These are phyloP conservation scores for Floccularia luteovirens DNA, from an alignment of 768 basidiomycete genomes.

Conservation along the genomic window DNA sequence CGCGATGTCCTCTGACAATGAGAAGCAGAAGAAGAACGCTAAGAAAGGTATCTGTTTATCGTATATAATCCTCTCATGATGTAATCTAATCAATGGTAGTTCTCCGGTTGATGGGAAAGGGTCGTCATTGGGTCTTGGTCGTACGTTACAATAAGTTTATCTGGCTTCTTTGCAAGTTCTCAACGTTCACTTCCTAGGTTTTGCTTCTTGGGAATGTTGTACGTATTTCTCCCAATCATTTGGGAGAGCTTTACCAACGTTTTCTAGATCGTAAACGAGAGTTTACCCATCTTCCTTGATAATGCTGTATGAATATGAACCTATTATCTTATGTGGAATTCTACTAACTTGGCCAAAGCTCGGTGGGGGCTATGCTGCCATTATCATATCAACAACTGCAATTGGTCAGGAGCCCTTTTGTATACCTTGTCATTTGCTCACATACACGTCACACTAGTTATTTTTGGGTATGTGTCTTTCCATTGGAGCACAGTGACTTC, in stretches of 20 bases:
- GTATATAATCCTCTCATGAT: background rate
- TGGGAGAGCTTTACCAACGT: background rate
- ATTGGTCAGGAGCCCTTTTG: constrained; percentile 37
- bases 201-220: constrained; percentile 87
- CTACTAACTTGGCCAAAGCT: constrained; percentile 17
- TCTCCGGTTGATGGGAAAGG: constrained; percentile 46
- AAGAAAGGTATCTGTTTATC: constrained; percentile 41
- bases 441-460: constrained; percentile 36
- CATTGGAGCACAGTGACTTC: background rate
- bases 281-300: constrained; percentile 77
- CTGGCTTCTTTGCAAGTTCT: background rate
- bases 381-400: constrained; percentile 70
- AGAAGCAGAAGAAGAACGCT: constrained; percentile 60
- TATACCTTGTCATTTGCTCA: background rate
- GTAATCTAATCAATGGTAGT: constrained; percentile 23
- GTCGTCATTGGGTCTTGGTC: constrained; percentile 92
- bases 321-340: background rate
- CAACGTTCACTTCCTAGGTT: constrained; percentile 37
- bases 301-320: constrained; percentile 44
- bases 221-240: constrained; percentile 15
- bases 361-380: constrained; percentile 66
- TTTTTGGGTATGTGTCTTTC: constrained; percentile 60
- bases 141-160: constrained; percentile 31
- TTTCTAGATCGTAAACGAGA: constrained; percentile 69
- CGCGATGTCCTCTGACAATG: constrained; percentile 72